Percentiles rank a stretch among this genome's conserved stretches.
phyloP scores from a whole-genome alignment of 306 rosid species.

The Purshia tridentata region DNA sequence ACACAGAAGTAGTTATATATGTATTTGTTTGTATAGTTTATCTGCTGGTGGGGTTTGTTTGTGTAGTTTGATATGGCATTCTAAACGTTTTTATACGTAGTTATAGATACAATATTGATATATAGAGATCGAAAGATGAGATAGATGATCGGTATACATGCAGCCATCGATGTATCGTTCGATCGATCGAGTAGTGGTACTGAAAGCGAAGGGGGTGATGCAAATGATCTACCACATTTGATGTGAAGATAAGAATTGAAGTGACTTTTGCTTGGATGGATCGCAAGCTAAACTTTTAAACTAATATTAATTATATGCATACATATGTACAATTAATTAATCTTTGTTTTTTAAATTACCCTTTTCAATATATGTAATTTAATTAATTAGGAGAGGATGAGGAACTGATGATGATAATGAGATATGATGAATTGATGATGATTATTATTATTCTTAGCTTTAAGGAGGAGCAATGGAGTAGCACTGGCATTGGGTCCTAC shows the following conservation, averaged over 20 bases:
- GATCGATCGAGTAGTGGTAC: neutral
- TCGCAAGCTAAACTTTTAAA: slow-evolving; percentile 86
- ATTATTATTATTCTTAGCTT: slow-evolving; percentile 65
- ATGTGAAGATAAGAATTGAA: slow-evolving; percentile 53
- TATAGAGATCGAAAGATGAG: neutral
- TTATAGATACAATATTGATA: neutral
- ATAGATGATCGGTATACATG: neutral
- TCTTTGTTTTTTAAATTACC: slow-evolving; percentile 31
- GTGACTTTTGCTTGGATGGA: slow-evolving; percentile 91
- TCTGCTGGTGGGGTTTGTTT: neutral
- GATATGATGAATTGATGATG: too few species aligned
- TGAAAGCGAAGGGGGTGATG: slow-evolving; percentile 44
- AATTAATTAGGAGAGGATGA: too few species aligned
- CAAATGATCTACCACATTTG: slow-evolving; percentile 73
- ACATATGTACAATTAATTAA: neutral
- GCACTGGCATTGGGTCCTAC: slow-evolving; percentile 52
- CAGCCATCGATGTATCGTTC: slow-evolving; percentile 36
- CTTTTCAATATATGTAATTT: neutral
- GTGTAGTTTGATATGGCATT: slow-evolving; percentile 1
- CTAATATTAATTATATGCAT: slow-evolving; percentile 44
- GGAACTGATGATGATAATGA: too few species aligned
- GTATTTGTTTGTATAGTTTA: neutral
- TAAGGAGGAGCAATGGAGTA: slow-evolving; percentile 83
- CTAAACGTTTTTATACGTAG: slow-evolving; percentile 35
- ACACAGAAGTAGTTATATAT: neutral